Evolutionary conservation across 257 asterid species (phyloP).

Genomic region (Solanum sejunctum): DNA sequence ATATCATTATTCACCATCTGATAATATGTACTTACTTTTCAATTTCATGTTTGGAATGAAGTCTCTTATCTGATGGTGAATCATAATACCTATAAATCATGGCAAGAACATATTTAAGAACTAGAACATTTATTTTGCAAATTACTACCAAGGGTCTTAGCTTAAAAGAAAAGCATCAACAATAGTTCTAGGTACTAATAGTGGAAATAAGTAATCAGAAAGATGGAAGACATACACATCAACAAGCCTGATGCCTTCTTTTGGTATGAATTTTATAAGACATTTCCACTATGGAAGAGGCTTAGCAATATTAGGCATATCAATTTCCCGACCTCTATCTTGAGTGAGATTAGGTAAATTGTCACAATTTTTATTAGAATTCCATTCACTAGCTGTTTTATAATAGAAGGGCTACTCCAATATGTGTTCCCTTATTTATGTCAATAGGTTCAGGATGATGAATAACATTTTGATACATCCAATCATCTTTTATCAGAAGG

Average conservation of each 20-base stretch:
- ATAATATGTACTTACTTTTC: too few species aligned
- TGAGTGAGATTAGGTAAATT: conserved; percentile 61
- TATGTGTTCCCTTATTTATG: too few species aligned
- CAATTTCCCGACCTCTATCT: conserved; percentile 66
- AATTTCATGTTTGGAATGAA: not conserved
- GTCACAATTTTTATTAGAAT: conserved; percentile 29
- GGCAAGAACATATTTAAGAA: too few species aligned
- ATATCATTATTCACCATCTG: too few species aligned
- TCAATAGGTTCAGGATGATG: too few species aligned
- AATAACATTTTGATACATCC: too few species aligned
- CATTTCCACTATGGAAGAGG: conserved; percentile 89
- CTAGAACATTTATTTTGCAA: too few species aligned
- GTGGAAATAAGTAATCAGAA: not conserved
- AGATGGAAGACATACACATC: conserved; percentile 26
- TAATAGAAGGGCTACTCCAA: too few species aligned
- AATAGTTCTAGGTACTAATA: not conserved
- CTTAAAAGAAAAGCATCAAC: not conserved
- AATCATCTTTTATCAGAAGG: too few species aligned
- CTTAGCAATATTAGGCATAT: conserved; percentile 67
- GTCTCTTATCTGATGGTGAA: too few species aligned
- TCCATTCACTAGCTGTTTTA: too few species aligned
- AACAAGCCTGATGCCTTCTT: conserved; percentile 75
- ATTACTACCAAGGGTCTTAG: not conserved
- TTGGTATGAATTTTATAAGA: conserved; percentile 60
- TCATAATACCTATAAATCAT: too few species aligned